Evolutionary conservation across 2,329 filamentous ascomycete genomes (phyloP).

Genomic region (Fusarium miscanthi): DNA sequence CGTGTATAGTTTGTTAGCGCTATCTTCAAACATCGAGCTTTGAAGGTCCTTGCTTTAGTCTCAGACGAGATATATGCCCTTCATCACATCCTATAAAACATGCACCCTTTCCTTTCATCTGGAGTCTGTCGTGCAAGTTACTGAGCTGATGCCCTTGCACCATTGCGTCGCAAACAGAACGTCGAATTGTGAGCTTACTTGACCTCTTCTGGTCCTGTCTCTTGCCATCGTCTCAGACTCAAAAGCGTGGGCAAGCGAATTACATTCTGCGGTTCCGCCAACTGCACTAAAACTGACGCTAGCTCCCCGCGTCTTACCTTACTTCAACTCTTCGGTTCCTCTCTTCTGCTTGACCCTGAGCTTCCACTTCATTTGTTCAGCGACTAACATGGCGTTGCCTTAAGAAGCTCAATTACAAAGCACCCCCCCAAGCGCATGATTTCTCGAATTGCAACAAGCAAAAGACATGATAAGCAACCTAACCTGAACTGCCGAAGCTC

Average conservation of each 20-base stretch:
- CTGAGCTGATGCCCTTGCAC: background rate
- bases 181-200: background rate
- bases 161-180: background rate
- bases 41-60: background rate
- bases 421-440: background rate
- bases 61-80: background rate
- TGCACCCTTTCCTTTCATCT: background rate
- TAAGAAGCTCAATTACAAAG: background rate
- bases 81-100: background rate
- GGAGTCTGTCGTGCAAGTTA: background rate
- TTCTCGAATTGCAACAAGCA: background rate
- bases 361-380: constrained; percentile 15
- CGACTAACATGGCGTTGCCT: background rate
- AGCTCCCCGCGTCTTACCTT: constrained; percentile 46
- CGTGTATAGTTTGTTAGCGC: constrained; percentile 21
- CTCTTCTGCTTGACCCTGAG: background rate
- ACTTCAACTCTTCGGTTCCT: constrained; percentile 22
- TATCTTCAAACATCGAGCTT: constrained; percentile 10
- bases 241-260: constrained; percentile 13
- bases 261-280: constrained; percentile 39
- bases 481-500: background rate
- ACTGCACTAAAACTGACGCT: constrained; percentile 41
- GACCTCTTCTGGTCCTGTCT: background rate
- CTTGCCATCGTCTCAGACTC: constrained; percentile 4
- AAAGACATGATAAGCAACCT: background rate